Evolutionary conservation across 1,284 basidiomycete genomes (phyloP).

Genomic region (Trichosporon ovoides): DNA sequence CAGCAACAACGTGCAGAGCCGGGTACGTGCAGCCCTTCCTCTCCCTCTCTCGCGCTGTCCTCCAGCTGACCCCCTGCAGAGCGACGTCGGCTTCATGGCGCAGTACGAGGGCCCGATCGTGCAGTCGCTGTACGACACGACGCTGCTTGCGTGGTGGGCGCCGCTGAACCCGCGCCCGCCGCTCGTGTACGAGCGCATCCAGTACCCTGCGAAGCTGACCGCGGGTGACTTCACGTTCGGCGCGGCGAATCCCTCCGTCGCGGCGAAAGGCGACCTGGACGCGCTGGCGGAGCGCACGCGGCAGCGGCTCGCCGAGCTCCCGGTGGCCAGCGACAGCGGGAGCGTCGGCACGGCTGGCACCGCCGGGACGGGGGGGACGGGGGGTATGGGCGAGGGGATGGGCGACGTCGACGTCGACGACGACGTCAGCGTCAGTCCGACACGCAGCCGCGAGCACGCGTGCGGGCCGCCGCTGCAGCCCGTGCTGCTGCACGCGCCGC

Average conservation of each 20-base stretch:
- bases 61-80: slow-evolving; percentile 59
- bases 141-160: slow-evolving; percentile 60
- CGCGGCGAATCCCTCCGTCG: slow-evolving; percentile 20
- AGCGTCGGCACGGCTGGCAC: neutral
- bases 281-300: slow-evolving; percentile 18
- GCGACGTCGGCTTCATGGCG: slow-evolving; percentile 61
- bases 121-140: slow-evolving; percentile 65
- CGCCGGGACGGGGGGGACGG: too few relatives aligned
- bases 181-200: slow-evolving; percentile 37
- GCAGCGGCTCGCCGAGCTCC: slow-evolving; percentile 24
- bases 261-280: slow-evolving; percentile 24
- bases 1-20: slow-evolving; percentile 61
- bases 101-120: slow-evolving; percentile 65
- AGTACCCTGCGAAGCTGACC: slow-evolving; percentile 4
- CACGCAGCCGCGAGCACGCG: neutral
- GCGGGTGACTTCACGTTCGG: slow-evolving; percentile 24
- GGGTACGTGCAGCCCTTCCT: neutral
- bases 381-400: too few relatives aligned
- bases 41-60: too few relatives aligned
- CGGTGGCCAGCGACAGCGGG: slow-evolving; percentile 8
- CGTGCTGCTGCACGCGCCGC: slow-evolving; percentile 55
- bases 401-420: too few relatives aligned
- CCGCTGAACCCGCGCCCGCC: slow-evolving; percentile 58
- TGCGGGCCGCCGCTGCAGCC: slow-evolving; percentile 46
- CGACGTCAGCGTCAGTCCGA: slow-evolving; percentile 2